A percentile compares a stretch with the other conserved stretches of the same genome.
These are phyloP conservation scores for Trypanosoma mega DNA, from an alignment of 208 protist genomes.

Conservation along the genomic window DNA sequence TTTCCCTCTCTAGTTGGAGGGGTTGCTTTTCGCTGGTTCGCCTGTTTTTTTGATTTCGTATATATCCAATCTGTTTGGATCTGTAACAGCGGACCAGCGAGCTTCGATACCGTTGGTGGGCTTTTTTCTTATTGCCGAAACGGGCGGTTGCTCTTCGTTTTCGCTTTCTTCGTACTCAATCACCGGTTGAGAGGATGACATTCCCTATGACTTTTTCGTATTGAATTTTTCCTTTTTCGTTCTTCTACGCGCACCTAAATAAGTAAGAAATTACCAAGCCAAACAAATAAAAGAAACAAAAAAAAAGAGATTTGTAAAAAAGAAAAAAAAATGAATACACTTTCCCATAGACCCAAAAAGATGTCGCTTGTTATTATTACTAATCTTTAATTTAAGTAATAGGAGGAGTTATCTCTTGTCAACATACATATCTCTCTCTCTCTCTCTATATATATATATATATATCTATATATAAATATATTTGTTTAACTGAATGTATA, in stretches of 20 bases:
- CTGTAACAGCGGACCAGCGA: not conserved
- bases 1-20: no score
- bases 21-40: not conserved
- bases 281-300: not conserved
- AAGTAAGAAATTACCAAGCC: not conserved
- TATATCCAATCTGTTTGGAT: not conserved
- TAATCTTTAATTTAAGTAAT: no score
- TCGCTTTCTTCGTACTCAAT: not conserved
- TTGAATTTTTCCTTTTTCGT: no score
- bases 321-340: conserved; percentile 1
- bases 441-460: no score
- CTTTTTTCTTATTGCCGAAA: not conserved
- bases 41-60: not conserved
- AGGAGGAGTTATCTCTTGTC: no score
- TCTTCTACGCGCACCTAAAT: no score
- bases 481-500: no score
- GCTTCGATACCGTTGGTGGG: not conserved
- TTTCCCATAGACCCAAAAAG: no score
- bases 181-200: not conserved
- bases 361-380: no score
- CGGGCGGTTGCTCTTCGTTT: not conserved
- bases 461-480: no score
- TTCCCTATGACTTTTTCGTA: no score
- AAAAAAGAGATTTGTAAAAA: not conserved
- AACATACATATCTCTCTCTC: no score